Evolutionary conservation across 352 stramenopile genomes (phyloP).

Genomic region (Phytophthora cryptogea): DNA sequence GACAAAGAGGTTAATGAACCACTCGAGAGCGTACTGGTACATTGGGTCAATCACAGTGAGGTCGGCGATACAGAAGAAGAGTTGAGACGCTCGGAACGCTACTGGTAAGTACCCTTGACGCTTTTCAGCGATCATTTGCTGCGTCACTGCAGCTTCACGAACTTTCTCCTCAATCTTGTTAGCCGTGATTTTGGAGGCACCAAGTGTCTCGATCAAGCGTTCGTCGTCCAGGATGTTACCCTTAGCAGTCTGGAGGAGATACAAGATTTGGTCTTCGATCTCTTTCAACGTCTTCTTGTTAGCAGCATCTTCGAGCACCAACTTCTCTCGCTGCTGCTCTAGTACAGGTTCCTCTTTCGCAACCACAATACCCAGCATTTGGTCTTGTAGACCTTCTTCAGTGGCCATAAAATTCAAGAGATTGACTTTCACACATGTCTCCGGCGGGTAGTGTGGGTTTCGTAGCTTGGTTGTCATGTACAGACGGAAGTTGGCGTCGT

Average conservation of each 20-base stretch:
- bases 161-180: constrained; percentile 96
- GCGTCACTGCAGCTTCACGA: constrained; percentile 90
- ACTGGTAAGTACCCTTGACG: constrained; percentile 92
- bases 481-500: constrained; percentile 92
- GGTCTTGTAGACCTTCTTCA: constrained; percentile 93
- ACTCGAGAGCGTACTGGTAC: constrained; percentile 97
- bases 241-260: constrained; percentile 91
- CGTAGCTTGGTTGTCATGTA: constrained; percentile 96
- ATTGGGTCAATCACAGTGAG: constrained; percentile 94
- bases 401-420: constrained; percentile 98
- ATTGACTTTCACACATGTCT: constrained; percentile 97
- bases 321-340: constrained; percentile 91
- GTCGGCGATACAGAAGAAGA: constrained; percentile 96
- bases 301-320: constrained; percentile 94
- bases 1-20: constrained; percentile 96
- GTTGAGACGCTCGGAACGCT: constrained; percentile 88
- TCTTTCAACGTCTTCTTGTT: constrained; percentile 96
- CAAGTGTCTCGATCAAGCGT: constrained; percentile 93
- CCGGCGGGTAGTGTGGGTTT: constrained; percentile 94
- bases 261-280: constrained; percentile 97
- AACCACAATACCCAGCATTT: constrained; percentile 96
- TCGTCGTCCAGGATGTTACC: constrained; percentile 97
- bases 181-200: constrained; percentile 92
- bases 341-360: constrained; percentile 93
- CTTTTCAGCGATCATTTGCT: constrained; percentile 93